Conservation (phyloP, 192 early-diverging fungal genomes). For the Mortierella claussenii region DNA sequence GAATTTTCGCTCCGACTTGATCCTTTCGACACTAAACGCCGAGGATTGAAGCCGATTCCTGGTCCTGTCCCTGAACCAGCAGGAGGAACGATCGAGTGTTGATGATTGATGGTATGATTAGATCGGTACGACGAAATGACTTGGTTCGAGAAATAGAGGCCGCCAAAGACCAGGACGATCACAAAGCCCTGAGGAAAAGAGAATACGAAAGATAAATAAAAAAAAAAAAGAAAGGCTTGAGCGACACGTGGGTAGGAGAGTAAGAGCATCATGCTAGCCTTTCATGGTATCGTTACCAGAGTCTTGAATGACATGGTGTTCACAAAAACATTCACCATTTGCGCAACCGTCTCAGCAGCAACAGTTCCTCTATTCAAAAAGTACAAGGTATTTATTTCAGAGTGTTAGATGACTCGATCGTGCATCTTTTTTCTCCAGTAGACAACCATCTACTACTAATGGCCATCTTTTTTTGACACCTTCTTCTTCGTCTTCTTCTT, state of each 20-base stretch:
- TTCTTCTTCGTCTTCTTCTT: neutral
- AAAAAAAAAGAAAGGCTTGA: neutral
- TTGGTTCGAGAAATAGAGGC: slow-evolving; percentile 30
- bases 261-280: too few species aligned
- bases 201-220: neutral
- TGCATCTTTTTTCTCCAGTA: too few species aligned
- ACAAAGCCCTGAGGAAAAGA: slow-evolving; percentile 16
- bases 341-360: slow-evolving; percentile 84
- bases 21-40: too few species aligned
- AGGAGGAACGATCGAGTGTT: slow-evolving; percentile 14
- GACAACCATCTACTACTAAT: too few species aligned
- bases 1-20: too few species aligned
- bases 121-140: slow-evolving; percentile 34
- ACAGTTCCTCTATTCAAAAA: slow-evolving; percentile 66
- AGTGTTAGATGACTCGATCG: too few species aligned
- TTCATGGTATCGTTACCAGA: too few species aligned
- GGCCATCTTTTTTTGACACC: neutral
- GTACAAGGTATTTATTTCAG: too few species aligned
- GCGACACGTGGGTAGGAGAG: too few species aligned
- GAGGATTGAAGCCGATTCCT: too few species aligned
- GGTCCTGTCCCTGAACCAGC: neutral
- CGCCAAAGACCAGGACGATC: slow-evolving; percentile 38
- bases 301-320: slow-evolving; percentile 90
- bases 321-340: slow-evolving; percentile 84
- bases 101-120: slow-evolving; percentile 30